A percentile compares a stretch with the other conserved stretches of the same genome.
Evolutionary conservation across 306 rosid species (phyloP).

Genomic region (Cucurbita moschata): DNA sequence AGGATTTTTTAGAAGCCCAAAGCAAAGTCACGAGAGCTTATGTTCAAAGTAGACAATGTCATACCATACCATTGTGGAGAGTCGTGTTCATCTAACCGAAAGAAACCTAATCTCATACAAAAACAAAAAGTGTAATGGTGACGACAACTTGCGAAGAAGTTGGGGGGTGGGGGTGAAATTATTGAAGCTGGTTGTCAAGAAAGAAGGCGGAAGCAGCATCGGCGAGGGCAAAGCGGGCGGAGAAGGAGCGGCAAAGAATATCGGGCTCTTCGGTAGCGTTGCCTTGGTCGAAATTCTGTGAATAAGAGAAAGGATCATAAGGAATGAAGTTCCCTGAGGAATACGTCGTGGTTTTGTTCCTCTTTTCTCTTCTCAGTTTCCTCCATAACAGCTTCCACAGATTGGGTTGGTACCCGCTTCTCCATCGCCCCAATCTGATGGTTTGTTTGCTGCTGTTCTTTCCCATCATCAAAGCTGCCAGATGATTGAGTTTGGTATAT

Average conservation of each 20-base stretch:
- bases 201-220: neutral
- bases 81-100: too few relatives aligned
- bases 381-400: slow-evolving; percentile 17
- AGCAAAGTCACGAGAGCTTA: too few relatives aligned
- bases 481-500: too few relatives aligned
- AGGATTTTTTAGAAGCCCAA: fast-evolving
- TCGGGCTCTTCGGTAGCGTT: slow-evolving; percentile 12
- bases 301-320: slow-evolving; percentile 38
- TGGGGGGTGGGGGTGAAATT: neutral
- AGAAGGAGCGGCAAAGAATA: slow-evolving; percentile 35
- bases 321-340: slow-evolving; percentile 7
- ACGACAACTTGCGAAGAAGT: too few relatives aligned
- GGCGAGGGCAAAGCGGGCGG: slow-evolving; percentile 21
- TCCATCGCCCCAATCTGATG: slow-evolving; percentile 18
- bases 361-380: slow-evolving; percentile 27
- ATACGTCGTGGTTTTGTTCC: neutral
- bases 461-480: too few relatives aligned
- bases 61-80: too few relatives aligned
- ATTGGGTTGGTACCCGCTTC: neutral
- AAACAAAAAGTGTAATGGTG: too few relatives aligned
- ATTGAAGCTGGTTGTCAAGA: neutral
- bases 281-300: slow-evolving; percentile 47
- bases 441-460: slow-evolving; percentile 6
- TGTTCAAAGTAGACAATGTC: too few relatives aligned
- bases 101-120: too few relatives aligned